A percentile compares a stretch with the other conserved stretches of the same genome.
These are phyloP conservation scores for Aspergillus fumigatiaffinis DNA, from an alignment of 2,329 filamentous ascomycete genomes.

Conservation along the genomic window DNA sequence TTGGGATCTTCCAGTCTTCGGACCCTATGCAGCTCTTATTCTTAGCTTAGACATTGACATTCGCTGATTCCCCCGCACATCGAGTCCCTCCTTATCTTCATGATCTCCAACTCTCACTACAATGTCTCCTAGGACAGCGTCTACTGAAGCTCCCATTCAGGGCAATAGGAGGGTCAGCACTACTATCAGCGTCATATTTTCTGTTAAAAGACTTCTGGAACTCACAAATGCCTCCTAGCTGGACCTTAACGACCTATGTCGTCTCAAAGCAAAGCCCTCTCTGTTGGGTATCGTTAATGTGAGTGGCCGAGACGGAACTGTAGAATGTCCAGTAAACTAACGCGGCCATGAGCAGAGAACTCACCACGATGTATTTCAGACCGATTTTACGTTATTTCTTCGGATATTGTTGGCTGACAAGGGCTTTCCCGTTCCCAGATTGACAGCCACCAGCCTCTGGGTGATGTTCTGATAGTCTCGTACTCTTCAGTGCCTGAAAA, in stretches of 20 bases:
- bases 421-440: slow-evolving; percentile 3
- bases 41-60: neutral
- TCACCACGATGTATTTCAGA: slow-evolving; percentile 11
- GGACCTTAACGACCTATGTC: slow-evolving; percentile 17
- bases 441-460: slow-evolving; percentile 21
- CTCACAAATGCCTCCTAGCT: slow-evolving; percentile 9
- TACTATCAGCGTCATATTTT: neutral
- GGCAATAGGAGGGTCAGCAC: neutral
- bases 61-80: neutral
- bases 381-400: neutral
- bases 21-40: neutral
- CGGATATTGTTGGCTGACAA: slow-evolving; percentile 1
- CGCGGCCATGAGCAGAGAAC: slow-evolving; percentile 8
- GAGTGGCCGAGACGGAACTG: slow-evolving; percentile 3
- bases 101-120: neutral
- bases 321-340: neutral
- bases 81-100: neutral
- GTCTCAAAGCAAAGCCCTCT: slow-evolving; percentile 16
- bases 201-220: neutral
- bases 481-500: slow-evolving; percentile 26
- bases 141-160: neutral
- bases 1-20: neutral
- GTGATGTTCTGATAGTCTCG: slow-evolving; percentile 30
- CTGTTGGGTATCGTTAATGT: slow-evolving; percentile 17
- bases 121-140: neutral